phyloP scores from a whole-genome alignment of 257 asterid genomes.

The Catharanthus roseus region DNA sequence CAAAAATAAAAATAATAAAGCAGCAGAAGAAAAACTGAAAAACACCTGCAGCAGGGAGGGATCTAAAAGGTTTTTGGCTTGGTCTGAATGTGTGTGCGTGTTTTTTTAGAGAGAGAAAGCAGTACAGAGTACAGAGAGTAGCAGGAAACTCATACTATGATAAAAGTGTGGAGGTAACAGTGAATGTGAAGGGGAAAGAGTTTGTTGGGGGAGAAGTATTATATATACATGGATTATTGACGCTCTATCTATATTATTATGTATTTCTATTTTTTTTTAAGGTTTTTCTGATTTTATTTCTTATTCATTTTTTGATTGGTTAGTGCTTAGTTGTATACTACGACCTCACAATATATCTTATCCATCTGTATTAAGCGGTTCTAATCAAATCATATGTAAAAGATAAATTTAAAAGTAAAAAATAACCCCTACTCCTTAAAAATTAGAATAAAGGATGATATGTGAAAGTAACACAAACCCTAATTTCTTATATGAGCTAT shows the following conservation, averaged over 20 bases:
- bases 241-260: background rate
- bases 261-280: background rate
- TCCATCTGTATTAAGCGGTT: constrained; percentile 4
- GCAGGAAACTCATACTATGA: constrained; percentile 9
- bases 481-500: constrained; percentile 9
- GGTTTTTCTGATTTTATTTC: background rate
- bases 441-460: too few relatives aligned
- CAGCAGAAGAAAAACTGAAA: constrained; percentile 9
- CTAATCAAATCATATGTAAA: too few relatives aligned
- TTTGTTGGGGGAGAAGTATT: background rate
- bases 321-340: constrained; percentile 1
- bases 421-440: too few relatives aligned
- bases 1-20: background rate
- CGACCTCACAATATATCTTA: constrained; percentile 8
- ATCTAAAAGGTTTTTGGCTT: background rate
- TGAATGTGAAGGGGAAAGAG: constrained; percentile 1
- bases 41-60: too few relatives aligned
- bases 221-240: background rate
- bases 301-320: constrained; percentile 9
- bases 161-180: constrained; percentile 21
- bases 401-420: too few relatives aligned
- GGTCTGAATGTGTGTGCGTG: background rate
- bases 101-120: background rate
- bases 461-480: too few relatives aligned
- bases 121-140: background rate